Percentiles rank a stretch among this genome's conserved stretches.
Conservation (phyloP, 169 alveolate genomes). For the Theileria sp. region DNA sequence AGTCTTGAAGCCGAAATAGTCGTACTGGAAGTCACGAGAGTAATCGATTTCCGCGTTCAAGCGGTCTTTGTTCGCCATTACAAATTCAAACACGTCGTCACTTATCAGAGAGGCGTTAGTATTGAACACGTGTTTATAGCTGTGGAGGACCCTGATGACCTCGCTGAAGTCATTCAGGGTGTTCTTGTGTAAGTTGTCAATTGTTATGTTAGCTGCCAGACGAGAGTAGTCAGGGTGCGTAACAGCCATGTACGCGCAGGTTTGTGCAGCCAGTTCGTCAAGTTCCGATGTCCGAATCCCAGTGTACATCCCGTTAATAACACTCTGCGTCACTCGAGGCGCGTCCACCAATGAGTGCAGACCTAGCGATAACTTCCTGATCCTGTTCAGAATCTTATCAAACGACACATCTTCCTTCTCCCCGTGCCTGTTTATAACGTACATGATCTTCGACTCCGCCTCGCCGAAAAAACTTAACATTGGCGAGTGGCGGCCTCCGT, state of each 20-base stretch:
- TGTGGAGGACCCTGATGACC: conserved; percentile 75
- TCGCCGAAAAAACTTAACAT: conserved; percentile 9
- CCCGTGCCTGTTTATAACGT: conserved; percentile 81
- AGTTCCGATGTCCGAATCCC: conserved; percentile 91
- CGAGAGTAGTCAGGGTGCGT: conserved; percentile 95
- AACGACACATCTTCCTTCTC: conserved; percentile 82
- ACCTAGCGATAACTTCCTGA: conserved; percentile 79
- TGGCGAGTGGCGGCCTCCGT: background rate
- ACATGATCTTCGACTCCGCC: conserved; percentile 72
- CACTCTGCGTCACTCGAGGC: conserved; percentile 86
- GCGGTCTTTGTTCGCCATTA: conserved; percentile 80
- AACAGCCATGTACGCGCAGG: conserved; percentile 98
- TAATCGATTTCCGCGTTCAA: conserved; percentile 90
- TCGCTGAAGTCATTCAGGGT: conserved; percentile 86
- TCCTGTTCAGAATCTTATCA: conserved; percentile 80
- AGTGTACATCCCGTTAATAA: conserved; percentile 88
- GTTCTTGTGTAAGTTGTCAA: conserved; percentile 93
- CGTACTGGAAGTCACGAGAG: conserved; percentile 92
- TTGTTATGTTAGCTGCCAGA: conserved; percentile 96
- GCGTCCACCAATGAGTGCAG: conserved; percentile 85
- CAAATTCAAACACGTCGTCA: conserved; percentile 88
- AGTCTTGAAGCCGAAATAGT: conserved; percentile 97
- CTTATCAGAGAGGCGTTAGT: conserved; percentile 90
- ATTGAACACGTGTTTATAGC: conserved; percentile 84
- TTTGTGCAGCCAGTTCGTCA: conserved; percentile 96